Percentiles rank a stretch among this genome's conserved stretches.
phyloP scores from a whole-genome alignment of 108 stramenopile species.

The Tribonema minus region DNA sequence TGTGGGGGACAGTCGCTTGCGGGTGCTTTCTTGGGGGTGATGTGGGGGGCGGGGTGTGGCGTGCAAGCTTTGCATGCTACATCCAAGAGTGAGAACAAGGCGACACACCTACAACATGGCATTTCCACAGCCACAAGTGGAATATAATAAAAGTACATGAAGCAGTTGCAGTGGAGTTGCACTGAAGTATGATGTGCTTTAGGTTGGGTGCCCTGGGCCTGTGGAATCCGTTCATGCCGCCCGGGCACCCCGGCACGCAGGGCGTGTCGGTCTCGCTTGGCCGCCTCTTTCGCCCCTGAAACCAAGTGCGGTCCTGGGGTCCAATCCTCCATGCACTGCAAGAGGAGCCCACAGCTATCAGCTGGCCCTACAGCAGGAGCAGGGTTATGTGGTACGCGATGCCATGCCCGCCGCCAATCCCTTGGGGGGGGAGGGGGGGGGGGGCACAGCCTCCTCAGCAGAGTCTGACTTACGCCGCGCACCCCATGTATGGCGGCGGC shows the following conservation, averaged over 20 bases:
- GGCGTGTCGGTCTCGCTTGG: conserved; percentile 34
- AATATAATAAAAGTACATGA: no score
- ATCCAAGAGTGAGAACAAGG: no score
- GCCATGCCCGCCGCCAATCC: neutral
- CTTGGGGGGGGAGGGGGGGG: neutral
- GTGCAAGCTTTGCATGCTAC: no score
- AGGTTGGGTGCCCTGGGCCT: conserved; percentile 37
- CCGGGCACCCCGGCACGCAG: conserved; percentile 21
- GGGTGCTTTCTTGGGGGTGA: no score
- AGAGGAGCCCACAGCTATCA: conserved; percentile 4
- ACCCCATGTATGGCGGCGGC: no score
- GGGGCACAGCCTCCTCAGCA: neutral
- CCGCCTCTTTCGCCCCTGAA: neutral
- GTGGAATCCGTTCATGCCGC: conserved; percentile 50
- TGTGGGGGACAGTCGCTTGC: no score
- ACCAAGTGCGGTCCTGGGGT: conserved; percentile 21
- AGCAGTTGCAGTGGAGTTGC: no score
- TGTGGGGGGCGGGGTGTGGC: no score
- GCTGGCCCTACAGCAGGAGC: conserved; percentile 29
- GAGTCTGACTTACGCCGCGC: no score
- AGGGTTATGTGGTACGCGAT: conserved; percentile 19
- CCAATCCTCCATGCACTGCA: conserved; percentile 39
- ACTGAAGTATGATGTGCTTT: conserved; percentile 24
- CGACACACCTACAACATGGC: no score
- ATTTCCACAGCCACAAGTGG: no score